phyloP scores from a whole-genome alignment of 495 filamentous ascomycete genomes.

The Neurospora hispaniola region DNA sequence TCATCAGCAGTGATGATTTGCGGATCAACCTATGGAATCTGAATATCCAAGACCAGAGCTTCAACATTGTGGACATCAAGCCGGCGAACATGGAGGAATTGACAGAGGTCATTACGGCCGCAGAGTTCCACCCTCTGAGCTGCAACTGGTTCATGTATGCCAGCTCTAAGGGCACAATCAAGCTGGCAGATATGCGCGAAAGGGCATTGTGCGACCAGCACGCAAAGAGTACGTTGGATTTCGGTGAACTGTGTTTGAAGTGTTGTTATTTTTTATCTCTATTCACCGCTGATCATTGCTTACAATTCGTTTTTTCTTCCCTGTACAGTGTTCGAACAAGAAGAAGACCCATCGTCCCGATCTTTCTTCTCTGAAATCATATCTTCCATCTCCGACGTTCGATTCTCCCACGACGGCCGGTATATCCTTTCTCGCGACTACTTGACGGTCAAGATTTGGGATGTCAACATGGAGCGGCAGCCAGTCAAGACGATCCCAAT shows the following conservation, averaged over 20 bases:
- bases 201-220: constrained; percentile 93
- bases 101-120: constrained; percentile 96
- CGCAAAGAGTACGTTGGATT: constrained; percentile 63
- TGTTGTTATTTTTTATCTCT: background rate
- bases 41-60: constrained; percentile 98
- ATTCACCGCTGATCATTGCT: background rate
- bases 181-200: constrained; percentile 95
- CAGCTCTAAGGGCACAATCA: constrained; percentile 97
- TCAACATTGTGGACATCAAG: constrained; percentile 99
- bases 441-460: constrained; percentile 98
- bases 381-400: constrained; percentile 96
- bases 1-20: constrained; percentile 96
- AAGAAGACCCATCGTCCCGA: constrained; percentile 95
- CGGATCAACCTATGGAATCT: constrained; percentile 98
- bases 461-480: constrained; percentile 96
- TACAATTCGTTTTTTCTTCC: constrained; percentile 5
- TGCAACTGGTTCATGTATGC: constrained; percentile 99
- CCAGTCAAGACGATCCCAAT: constrained; percentile 98
- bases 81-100: constrained; percentile 99
- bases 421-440: constrained; percentile 98
- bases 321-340: constrained; percentile 84
- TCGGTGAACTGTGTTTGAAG: background rate
- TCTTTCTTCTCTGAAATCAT: constrained; percentile 99
- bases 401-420: constrained; percentile 89
- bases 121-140: constrained; percentile 92